phyloP scores from a whole-genome alignment of 768 basidiomycete species.

The Hygrophorus pudorinus region DNA sequence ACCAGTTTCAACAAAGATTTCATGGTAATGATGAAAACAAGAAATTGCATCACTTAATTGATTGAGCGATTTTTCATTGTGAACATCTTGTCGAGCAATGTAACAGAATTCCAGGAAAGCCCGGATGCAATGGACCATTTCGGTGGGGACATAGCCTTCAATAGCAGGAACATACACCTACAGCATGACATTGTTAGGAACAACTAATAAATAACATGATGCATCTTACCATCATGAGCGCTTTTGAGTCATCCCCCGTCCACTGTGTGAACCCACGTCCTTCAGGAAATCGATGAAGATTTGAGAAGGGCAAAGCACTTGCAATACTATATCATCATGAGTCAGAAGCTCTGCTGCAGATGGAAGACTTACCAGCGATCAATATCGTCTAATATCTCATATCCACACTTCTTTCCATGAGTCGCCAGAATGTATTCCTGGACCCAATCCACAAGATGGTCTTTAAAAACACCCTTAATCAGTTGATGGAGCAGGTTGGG shows the following conservation, averaged over 20 bases:
- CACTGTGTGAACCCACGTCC: conserved; percentile 23
- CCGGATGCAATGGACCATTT: no score
- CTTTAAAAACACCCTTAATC: conserved; percentile 32
- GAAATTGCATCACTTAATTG: no score
- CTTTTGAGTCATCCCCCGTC: conserved; percentile 28
- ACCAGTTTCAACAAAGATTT: no score
- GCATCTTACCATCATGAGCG: conserved; percentile 23
- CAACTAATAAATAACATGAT: no score
- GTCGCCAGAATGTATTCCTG: conserved; percentile 16
- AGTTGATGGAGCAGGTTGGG: conserved; percentile 30
- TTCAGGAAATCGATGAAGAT: conserved; percentile 17
- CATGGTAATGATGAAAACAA: no score
- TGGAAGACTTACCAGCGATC: conserved; percentile 12
- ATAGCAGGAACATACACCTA: no score
- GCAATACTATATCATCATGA: conserved; percentile 9
- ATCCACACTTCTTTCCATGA: conserved; percentile 12
- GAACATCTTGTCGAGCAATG: no score
- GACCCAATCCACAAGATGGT: conserved; percentile 29
- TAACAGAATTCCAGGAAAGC: no score
- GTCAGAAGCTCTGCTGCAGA: neutral
- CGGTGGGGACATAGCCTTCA: no score
- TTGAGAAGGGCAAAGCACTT: conserved; percentile 12
- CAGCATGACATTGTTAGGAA: no score
- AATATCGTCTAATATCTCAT: conserved; percentile 22
- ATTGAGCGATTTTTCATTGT: no score